Conservation (phyloP, 768 basidiomycete genomes). For the Russula compacta region DNA sequence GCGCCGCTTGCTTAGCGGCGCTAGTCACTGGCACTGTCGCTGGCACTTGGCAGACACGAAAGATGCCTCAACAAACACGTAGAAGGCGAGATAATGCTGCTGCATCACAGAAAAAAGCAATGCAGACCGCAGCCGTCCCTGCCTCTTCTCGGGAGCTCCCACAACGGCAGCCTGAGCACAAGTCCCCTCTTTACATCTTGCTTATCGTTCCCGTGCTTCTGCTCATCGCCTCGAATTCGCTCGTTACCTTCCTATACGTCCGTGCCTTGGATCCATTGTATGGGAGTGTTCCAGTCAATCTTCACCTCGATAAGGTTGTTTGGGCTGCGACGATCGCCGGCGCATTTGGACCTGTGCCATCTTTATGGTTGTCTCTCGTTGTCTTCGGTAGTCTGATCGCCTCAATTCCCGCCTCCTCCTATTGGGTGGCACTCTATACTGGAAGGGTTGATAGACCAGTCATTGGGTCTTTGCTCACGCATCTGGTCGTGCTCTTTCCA, state of each 20-base stretch:
- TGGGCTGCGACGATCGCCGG: constrained; percentile 28
- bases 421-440: constrained; percentile 55
- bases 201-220: constrained; percentile 25
- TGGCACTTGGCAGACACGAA: not conserved
- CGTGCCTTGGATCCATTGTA: constrained; percentile 62
- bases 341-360: constrained; percentile 29
- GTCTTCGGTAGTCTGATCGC: constrained; percentile 35
- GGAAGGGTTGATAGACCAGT: constrained; percentile 44
- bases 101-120: not conserved
- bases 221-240: constrained; percentile 34
- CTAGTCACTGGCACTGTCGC: not conserved
- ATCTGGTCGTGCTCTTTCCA: constrained; percentile 47
- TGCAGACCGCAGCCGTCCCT: not conserved
- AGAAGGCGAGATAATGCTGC: constrained; percentile 6
- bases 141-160: not conserved
- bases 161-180: not conserved
- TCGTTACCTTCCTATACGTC: constrained; percentile 54
- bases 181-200: constrained; percentile 1
- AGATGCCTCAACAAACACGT: constrained; percentile 17
- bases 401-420: constrained; percentile 49
- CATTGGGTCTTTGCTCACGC: constrained; percentile 51
- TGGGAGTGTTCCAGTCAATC: constrained; percentile 46
- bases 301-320: constrained; percentile 37
- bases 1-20: not conserved
- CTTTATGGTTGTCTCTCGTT: constrained; percentile 28